A percentile compares a stretch with the other conserved stretches of the same genome.
These are phyloP conservation scores for Drechmeria coniospora DNA, from an alignment of 2,329 filamentous ascomycete species.

Conservation along the genomic window DNA sequence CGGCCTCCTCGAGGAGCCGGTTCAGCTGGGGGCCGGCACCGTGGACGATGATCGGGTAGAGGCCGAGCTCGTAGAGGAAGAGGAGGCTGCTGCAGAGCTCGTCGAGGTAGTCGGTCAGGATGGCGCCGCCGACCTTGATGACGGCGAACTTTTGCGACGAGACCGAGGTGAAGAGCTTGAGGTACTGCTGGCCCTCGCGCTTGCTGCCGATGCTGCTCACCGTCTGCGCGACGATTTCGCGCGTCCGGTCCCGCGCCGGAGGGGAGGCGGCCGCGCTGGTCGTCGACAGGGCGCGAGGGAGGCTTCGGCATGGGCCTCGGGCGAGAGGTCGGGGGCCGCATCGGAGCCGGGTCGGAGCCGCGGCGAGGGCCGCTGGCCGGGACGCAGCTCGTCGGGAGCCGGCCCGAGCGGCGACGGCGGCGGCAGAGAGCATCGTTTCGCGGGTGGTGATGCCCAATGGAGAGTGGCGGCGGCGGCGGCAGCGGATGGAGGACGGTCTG, in stretches of 20 bases:
- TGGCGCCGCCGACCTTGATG: constrained; percentile 94
- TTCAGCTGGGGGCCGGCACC: constrained; percentile 93
- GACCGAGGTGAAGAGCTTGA: constrained; percentile 92
- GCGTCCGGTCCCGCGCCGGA: constrained; percentile 13
- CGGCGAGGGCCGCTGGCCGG: constrained; percentile 6
- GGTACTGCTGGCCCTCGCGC: constrained; percentile 91
- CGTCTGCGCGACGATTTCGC: constrained; percentile 32
- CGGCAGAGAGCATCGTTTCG: constrained; percentile 28
- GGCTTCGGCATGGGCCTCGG: too few relatives aligned
- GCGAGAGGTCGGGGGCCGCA: constrained; percentile 12
- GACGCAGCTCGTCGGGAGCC: constrained; percentile 19
- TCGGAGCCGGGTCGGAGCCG: constrained; percentile 11
- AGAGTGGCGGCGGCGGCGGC: too few relatives aligned
- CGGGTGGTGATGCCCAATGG: too few relatives aligned
- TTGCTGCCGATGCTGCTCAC: constrained; percentile 93
- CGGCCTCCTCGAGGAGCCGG: constrained; percentile 73
- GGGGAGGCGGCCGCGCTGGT: constrained; percentile 2
- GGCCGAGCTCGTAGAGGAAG: constrained; percentile 85
- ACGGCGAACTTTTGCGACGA: constrained; percentile 95
- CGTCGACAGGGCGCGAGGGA: constrained; percentile 6
- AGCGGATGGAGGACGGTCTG: too few relatives aligned
- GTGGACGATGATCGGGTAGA: constrained; percentile 92
- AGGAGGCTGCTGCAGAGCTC: constrained; percentile 78
- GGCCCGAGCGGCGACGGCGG: constrained; percentile 24
- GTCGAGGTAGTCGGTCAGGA: constrained; percentile 85